Evolutionary conservation across 2,329 filamentous ascomycete genomes (phyloP).

Genomic region (Fusarium praegraminearum): DNA sequence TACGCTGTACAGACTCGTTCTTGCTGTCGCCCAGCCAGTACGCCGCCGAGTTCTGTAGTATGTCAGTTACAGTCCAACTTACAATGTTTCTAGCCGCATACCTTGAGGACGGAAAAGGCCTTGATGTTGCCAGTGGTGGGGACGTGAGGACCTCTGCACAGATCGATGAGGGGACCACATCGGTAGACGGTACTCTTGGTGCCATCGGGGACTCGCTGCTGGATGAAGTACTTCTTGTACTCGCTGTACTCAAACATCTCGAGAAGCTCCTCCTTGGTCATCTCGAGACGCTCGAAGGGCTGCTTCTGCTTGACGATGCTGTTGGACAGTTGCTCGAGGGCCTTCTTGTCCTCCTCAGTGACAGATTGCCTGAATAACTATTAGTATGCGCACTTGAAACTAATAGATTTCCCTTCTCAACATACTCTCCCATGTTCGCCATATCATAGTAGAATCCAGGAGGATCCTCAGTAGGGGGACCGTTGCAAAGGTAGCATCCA

Average conservation of each 20-base stretch:
- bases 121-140: conserved; percentile 93
- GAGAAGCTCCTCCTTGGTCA: conserved; percentile 90
- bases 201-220: conserved; percentile 75
- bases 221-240: conserved; percentile 98
- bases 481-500: conserved; percentile 92
- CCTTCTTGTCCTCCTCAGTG: conserved; percentile 86
- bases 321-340: conserved; percentile 81
- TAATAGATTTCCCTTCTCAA: not conserved
- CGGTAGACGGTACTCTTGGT: conserved; percentile 94
- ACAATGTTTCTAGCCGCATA: conserved; percentile 33
- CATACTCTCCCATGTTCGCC: conserved; percentile 66
- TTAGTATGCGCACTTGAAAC: conserved; percentile 30
- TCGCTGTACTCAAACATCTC: conserved; percentile 98
- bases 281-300: conserved; percentile 87
- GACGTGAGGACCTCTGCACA: conserved; percentile 95
- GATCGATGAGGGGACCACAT: conserved; percentile 92
- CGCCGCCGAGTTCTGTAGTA: conserved; percentile 73
- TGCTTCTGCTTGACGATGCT: conserved; percentile 97
- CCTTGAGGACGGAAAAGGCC: conserved; percentile 92
- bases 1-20: conserved; percentile 95
- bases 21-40: conserved; percentile 95
- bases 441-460: conserved; percentile 97
- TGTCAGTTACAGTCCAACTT: conserved; percentile 26
- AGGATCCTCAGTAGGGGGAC: conserved; percentile 84
- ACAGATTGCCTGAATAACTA: conserved; percentile 70